Percentiles rank a stretch among this genome's conserved stretches.
phyloP scores from a whole-genome alignment of 2,329 filamentous ascomycete genomes.

The Cercospora sp. region DNA sequence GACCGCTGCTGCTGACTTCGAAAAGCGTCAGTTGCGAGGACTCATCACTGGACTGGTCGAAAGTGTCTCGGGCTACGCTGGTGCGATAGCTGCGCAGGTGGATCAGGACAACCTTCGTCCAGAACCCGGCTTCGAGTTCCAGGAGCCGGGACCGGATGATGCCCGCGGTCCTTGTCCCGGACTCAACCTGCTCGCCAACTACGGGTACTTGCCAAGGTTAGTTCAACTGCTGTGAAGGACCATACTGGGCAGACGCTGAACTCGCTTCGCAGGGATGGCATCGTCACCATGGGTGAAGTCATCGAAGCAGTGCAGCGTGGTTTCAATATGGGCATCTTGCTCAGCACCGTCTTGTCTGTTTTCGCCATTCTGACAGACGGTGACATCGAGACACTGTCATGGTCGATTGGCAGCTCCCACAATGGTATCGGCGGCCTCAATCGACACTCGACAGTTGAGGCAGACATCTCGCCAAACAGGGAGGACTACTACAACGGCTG shows the following conservation, averaged over 20 bases:
- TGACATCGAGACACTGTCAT: slow-evolving; percentile 32
- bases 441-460: slow-evolving; percentile 36
- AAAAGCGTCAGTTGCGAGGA: slow-evolving; percentile 17
- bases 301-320: slow-evolving; percentile 36
- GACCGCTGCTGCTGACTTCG: neutral
- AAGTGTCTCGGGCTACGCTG: slow-evolving; percentile 23
- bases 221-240: slow-evolving; percentile 34
- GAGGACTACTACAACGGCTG: slow-evolving; percentile 41
- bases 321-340: slow-evolving; percentile 43
- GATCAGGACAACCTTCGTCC: slow-evolving; percentile 33
- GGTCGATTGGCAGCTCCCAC: slow-evolving; percentile 32
- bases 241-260: neutral
- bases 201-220: slow-evolving; percentile 43
- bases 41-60: slow-evolving; percentile 16
- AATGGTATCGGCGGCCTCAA: slow-evolving; percentile 33
- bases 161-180: slow-evolving; percentile 42
- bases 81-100: slow-evolving; percentile 29
- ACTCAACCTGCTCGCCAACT: slow-evolving; percentile 45
- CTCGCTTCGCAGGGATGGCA: neutral
- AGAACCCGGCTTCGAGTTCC: slow-evolving; percentile 32
- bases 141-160: slow-evolving; percentile 32
- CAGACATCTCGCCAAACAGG: slow-evolving; percentile 36
- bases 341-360: slow-evolving; percentile 41
- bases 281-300: slow-evolving; percentile 39
- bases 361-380: slow-evolving; percentile 36